Base-by-base conservation (phyloP, 768 basidiomycete species). In the Pulveroboletus frians region DNA sequence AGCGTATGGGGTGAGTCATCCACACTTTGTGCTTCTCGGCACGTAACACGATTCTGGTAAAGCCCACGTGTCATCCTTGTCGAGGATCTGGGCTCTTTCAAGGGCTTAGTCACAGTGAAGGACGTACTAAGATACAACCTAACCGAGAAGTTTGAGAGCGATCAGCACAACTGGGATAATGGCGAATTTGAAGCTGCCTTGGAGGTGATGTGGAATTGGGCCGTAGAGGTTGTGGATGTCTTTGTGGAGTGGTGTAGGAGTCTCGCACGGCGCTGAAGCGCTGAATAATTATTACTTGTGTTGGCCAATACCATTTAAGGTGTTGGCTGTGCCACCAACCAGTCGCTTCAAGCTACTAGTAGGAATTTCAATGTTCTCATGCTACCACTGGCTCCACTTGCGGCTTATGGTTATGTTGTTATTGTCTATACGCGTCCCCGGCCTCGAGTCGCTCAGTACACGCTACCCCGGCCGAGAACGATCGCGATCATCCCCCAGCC, bases 51-150 rank as follows among this genome's bases (percentile, higher is more conserved):
- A 30, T 20, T 27, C 29, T 31, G 32, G 21, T 23, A 35, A 54
- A 98, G 95, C 8, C 96, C 96, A 0, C 87, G 94, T 23, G 89
- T 95, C n/a, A 95, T 99, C 48, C 76, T 98, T 13, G 92, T 98
- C 4, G 91, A 92, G 63, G 81, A 91, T 50, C 81, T 86, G 59
- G 95, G 95, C 9, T 68, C 72, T 30, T 75, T 99, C 10, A 79
- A 76, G 9, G 96, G 96, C 1, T 73, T 99, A 26, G 83, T 97
- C 31, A 97, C 94, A 0, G 90, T 98, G 40, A 99, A 99, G 65
- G 96, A 99, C 60, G 92, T 97, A 4, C 71, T 99, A 14, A 85
- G 85, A 45, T 92, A 94, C 62, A 95, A 88, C 49, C 75, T 79
- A 14, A 78, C 62, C 3, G 77, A 80, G 59, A 76, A 76, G 50